Evolutionary conservation across 140 eudicot genomes (phyloP), one percentile per base, ranked within the genome.

Genomic region (Ambrosia hybrid): DNA sequence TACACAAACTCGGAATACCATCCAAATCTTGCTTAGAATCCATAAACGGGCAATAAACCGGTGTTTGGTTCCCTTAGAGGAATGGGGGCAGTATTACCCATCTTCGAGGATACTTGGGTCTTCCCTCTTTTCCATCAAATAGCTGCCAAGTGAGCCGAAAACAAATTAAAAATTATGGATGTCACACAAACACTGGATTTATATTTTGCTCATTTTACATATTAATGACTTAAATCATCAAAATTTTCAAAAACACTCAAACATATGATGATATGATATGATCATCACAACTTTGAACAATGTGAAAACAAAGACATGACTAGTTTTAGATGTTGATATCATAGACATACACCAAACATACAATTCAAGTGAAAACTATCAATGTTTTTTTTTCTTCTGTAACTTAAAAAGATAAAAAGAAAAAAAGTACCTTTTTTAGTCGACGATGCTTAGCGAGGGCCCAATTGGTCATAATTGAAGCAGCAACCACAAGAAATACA

Each of bases 361-460:
- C 46, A 41, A 8, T 41, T 41, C 8, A 43, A 43, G 2, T 2
- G 48, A 7, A 43, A 43, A 43, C 8, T 7, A 9, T 43, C 9
- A 43, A 43, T 9, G 2, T 9, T 41, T 5, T 41, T 37, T 41
- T 41, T 41, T 8, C 5, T 41, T 41, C 9, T 6, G 48, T 43
- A 43, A 6, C 48, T 1, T 43, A 10, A 43, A 43, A 43, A 43
- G 48, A 43, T 43, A 6, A 30, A 30, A 30, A 6, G 10, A 43
- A 41, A 7, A 41, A 7, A 7, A 43, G 10, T 43, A 43, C 48
- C 48, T 43, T 7, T 43, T 72, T 92, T 66, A 92, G 80, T 70
- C 96, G 98, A 21, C 91, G 89, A 79, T 92, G 96, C 85, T 92
- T 92, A 72, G 87, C 98, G 11, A 92, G 89, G 17, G 96, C 95